A percentile compares a stretch with the other conserved stretches of the same genome.
Conservation (phyloP, 1,139 yeast species). For the Sugiyamaella xylanicola region DNA sequence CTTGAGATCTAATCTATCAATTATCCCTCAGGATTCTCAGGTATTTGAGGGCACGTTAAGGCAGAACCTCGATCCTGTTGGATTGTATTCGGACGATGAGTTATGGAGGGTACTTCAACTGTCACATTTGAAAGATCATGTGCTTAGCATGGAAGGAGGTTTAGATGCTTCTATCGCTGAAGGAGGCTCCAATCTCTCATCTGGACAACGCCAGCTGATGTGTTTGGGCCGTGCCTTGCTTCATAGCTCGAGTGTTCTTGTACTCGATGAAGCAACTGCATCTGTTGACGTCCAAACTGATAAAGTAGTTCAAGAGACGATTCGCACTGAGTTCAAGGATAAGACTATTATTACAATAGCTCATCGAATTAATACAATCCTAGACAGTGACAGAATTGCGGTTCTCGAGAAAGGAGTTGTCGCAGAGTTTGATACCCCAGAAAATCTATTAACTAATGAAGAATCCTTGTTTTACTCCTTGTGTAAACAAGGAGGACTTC, state of each 20-base stretch:
- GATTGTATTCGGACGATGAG: slow-evolving; percentile 51
- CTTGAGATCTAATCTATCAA: slow-evolving; percentile 60
- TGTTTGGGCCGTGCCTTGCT: slow-evolving; percentile 75
- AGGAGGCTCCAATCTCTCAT: slow-evolving; percentile 72
- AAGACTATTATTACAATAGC: slow-evolving; percentile 80
- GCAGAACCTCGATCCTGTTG: slow-evolving; percentile 67
- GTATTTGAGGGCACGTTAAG: slow-evolving; percentile 67
- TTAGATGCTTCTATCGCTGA: slow-evolving; percentile 54
- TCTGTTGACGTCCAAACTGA: slow-evolving; percentile 84
- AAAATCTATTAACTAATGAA: slow-evolving; percentile 48
- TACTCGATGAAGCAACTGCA: slow-evolving; percentile 84
- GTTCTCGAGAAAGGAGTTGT: slow-evolving; percentile 70
- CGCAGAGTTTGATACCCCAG: slow-evolving; percentile 69
- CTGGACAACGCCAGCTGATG: slow-evolving; percentile 76
- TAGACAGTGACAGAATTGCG: slow-evolving; percentile 74
- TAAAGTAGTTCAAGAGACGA: slow-evolving; percentile 70
- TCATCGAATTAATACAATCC: slow-evolving; percentile 77
- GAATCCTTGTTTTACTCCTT: slow-evolving; percentile 60
- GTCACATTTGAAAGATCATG: slow-evolving; percentile 79
- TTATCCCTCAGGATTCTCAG: slow-evolving; percentile 78
- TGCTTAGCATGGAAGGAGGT: slow-evolving; percentile 53
- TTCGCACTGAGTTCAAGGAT: slow-evolving; percentile 60
- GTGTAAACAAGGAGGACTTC: slow-evolving; percentile 60
- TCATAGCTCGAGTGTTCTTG: slow-evolving; percentile 60
- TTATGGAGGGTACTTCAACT: slow-evolving; percentile 74